phyloP scores from a whole-genome alignment of 148 eudicot genomes.

The Heliamphora exappendiculata region DNA sequence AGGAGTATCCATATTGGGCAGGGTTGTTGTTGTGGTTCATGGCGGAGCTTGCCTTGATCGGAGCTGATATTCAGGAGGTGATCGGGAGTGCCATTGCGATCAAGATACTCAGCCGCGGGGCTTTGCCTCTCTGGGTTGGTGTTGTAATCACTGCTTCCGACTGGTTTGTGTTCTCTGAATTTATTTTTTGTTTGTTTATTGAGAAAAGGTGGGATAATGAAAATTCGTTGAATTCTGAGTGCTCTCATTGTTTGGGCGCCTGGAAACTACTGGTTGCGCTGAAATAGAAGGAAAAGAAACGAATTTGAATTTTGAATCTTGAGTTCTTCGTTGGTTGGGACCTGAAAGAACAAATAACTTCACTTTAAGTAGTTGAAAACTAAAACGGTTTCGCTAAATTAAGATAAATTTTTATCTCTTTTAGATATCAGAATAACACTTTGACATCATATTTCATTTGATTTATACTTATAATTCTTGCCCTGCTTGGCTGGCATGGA shows the following conservation, averaged over 20 bases:
- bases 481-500: neutral
- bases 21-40: conserved; percentile 60
- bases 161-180: conserved; percentile 40
- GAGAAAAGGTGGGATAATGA: neutral
- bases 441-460: neutral
- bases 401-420: neutral
- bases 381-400: neutral
- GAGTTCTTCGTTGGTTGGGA: neutral
- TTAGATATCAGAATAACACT: neutral
- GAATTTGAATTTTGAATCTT: neutral
- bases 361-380: neutral
- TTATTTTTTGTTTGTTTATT: neutral
- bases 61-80: conserved; percentile 93
- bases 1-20: conserved; percentile 79
- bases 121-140: conserved; percentile 82
- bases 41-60: conserved; percentile 85
- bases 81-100: conserved; percentile 93
- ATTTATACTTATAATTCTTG: neutral
- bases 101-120: conserved; percentile 65
- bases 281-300: neutral
- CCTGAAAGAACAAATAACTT: neutral
- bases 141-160: conserved; percentile 82
- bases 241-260: neutral
- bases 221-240: neutral
- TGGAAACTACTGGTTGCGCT: neutral